Base-by-base conservation (phyloP, 805 yeast genomes). In the Metschnikowia lochheadii region DNA sequence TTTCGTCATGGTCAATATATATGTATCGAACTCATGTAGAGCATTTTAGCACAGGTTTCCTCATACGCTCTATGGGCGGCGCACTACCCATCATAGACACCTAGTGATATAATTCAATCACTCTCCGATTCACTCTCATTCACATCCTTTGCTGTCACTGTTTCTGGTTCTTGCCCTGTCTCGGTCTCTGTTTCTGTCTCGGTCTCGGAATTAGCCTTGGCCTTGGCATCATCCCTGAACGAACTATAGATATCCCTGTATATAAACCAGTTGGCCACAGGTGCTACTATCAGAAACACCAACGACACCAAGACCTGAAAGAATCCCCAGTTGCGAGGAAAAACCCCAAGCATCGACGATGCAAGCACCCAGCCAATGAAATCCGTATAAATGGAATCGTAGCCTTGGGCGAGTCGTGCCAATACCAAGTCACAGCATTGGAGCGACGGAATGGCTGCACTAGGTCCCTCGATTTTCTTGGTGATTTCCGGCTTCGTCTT, bases 401-500 rank as follows among this genome's bases (percentile, higher is more conserved):
- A 77, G 1, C 97, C 97, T 15, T 67, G 63, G 26, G 76, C 74
- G 31, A 94, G 69, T 54, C 77, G 70, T 49, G 69, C 67, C 14
- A 89, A 59, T 1, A 94, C 77, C 7, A 77, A 73, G 17, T 75
- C 72, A 8, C 92, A 85, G 61, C 95, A 89, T 41, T 73, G 72
- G 15, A 79, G 83, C 7, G 87, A 84, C 1, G 83, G 60, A 7
- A 89, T 84, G 0, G 97, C 82, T 4, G 61, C 65, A 4, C 95
- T 85, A 1, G 95, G 77, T 1, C 98, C 99, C 66, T 94, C 99
- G 33, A 94, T 89, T 32, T 68, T 68, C 56, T 76, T 80, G 1
- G 97, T 90, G 50, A 94, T 88, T 8, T 75, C 79, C 0, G 99
- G 98, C 64, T 94, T 94, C 2, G 95, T 85, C 49, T 69, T 67